Percentiles rank a stretch among this genome's conserved stretches.
These are phyloP conservation scores for Mycocentrospora acerina DNA, from an alignment of 2,329 filamentous ascomycete species.

Conservation along the genomic window DNA sequence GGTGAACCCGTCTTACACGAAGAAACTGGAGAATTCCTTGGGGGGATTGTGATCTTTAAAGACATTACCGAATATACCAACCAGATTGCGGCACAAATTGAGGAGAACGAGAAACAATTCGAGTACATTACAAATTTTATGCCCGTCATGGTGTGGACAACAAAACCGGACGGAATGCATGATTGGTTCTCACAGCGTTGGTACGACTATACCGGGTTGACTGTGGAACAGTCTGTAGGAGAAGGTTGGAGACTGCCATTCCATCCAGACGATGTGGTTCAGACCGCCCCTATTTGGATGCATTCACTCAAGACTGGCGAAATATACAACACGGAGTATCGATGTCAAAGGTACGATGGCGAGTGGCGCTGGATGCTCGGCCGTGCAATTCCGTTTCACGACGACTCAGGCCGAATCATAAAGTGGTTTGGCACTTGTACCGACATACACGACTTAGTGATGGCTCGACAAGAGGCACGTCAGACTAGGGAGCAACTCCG, in stretches of 20 bases:
- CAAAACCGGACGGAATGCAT: conserved; percentile 63
- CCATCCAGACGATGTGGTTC: conserved; percentile 67
- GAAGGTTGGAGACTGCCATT: conserved; percentile 64
- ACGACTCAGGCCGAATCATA: conserved; percentile 67
- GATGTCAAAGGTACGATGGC: conserved; percentile 66
- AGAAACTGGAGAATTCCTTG: conserved; percentile 69
- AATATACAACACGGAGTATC: conserved; percentile 70
- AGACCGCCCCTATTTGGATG: conserved; percentile 60
- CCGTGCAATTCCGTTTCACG: conserved; percentile 67
- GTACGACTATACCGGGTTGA: conserved; percentile 74
- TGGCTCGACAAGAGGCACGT: conserved; percentile 66
- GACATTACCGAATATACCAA: conserved; percentile 72
- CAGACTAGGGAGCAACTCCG: conserved; percentile 69
- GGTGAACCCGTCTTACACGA: conserved; percentile 70
- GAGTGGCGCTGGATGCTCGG: conserved; percentile 80
- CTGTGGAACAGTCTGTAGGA: conserved; percentile 63
- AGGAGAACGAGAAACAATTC: conserved; percentile 72
- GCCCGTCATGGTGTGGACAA: conserved; percentile 67
- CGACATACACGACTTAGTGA: conserved; percentile 74
- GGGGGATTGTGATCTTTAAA: conserved; percentile 69
- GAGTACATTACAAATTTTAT: conserved; percentile 71
- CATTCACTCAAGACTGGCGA: conserved; percentile 65
- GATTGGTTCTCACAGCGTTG: conserved; percentile 79
- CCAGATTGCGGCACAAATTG: conserved; percentile 68
- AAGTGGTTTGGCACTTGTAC: conserved; percentile 84